Base-by-base conservation (phyloP, 2,329 filamentous ascomycete genomes). In the Fusarium tricinctum region DNA sequence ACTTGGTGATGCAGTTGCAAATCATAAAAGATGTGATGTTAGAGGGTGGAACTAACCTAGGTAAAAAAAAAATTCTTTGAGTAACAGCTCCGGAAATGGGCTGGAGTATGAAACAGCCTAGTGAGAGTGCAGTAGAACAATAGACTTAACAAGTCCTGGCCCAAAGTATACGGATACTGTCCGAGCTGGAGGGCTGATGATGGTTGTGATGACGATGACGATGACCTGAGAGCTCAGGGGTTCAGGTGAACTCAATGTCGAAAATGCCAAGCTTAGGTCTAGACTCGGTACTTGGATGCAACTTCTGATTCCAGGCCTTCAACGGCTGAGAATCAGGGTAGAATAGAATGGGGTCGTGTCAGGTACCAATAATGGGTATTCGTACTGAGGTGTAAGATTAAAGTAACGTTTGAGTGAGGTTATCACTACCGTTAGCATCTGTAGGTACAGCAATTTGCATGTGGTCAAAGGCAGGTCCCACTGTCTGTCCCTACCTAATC, bases 41-140 rank as follows among this genome's bases (percentile, higher is more conserved):
- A 49, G 62, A 68, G 30, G 47, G 47, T 55, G 55, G 30, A 47
- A 69, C 69, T 69, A 47, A 72, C 71, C 59, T 71, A 51, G 58
- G 33, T 40, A 38, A 52, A 50, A 23, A 23, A 52, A 56, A 51
- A 17, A 20, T 69, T 53, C 40, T 54, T 45, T 51, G 39, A 52
- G 58, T 63, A 38, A 47, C 48, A 70, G 47, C 55, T 50, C 66
- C 68, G 44, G 35, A 20, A 54, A 40, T 47, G 47, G 48, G 28
- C 40, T 44, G 45, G 28, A 33, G 48, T 26, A 55, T 53, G 55
- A 66, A 64, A 72, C 51, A 53, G 35, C 40, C 62, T 56, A 62
- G 43, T 38, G 28, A 39, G 15, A 40, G 47, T n/a, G 49, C 45
- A 47, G 58, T 50, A 51, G 46, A 46, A 22, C 54, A 58, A 71